A percentile compares a stretch with the other conserved stretches of the same genome.
Evolutionary conservation across 345 rosid species (phyloP).

Genomic region (Salix dunnii): DNA sequence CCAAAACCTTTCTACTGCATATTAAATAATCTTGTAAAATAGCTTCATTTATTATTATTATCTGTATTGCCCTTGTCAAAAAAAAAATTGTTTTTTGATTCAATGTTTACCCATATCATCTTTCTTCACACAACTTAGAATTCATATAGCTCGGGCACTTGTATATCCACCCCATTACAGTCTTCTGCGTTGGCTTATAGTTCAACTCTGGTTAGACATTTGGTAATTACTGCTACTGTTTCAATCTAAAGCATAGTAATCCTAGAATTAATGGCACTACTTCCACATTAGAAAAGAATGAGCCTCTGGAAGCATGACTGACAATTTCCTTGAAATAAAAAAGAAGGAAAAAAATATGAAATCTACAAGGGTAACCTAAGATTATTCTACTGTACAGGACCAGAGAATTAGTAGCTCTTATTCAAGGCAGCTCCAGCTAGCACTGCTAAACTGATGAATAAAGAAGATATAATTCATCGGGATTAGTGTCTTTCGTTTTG

Average conservation of each 20-base stretch:
- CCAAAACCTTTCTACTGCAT: not conserved
- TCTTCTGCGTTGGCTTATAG: not conserved
- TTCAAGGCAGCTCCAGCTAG: not conserved
- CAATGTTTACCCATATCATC: not conserved
- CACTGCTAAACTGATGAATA: not conserved
- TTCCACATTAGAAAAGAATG: not conserved
- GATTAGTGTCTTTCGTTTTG: not conserved
- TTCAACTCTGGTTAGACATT: not conserved
- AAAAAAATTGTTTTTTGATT: too few species aligned
- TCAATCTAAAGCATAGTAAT: not conserved
- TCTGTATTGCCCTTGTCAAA: not conserved
- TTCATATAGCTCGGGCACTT: too few species aligned
- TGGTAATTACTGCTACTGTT: not conserved
- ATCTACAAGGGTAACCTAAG: not conserved
- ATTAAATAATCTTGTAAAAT: too few species aligned
- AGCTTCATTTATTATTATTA: not conserved
- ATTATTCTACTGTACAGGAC: conserved; percentile 2
- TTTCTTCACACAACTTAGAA: not conserved
- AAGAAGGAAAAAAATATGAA: not conserved
- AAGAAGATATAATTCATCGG: not conserved
- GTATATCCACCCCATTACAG: too few species aligned
- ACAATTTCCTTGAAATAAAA: not conserved
- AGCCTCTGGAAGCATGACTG: not conserved
- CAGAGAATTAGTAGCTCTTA: not conserved
- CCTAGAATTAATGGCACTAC: not conserved